These are phyloP conservation scores for Amanita rubescens DNA, from an alignment of 768 basidiomycete species.

Conservation along the genomic window DNA sequence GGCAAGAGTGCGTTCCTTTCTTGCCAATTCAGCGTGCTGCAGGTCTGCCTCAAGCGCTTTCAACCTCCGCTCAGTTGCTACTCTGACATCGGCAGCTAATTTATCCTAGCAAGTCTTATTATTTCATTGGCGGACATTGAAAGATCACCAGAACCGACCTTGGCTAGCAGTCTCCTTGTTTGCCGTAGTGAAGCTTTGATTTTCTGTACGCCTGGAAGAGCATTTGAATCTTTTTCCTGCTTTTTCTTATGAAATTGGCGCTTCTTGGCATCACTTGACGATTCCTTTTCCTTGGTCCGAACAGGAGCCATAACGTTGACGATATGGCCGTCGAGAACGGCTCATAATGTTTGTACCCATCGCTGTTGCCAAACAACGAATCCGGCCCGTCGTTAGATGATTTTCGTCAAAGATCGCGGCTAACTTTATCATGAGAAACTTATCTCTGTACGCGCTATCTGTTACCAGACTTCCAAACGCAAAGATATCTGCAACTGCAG, in stretches of 20 bases:
- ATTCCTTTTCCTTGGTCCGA: slow-evolving; percentile 9
- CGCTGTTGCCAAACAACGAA: background rate
- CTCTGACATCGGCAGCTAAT: slow-evolving; percentile 76
- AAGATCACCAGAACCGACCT: slow-evolving; percentile 34
- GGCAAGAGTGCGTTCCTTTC: slow-evolving; percentile 68
- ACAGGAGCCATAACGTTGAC: slow-evolving; percentile 13
- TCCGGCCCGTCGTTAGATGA: background rate
- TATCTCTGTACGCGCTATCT: slow-evolving; percentile 33
- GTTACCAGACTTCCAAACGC: slow-evolving; percentile 21
- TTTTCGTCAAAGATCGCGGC: background rate
- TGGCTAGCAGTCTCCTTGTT: slow-evolving; percentile 73
- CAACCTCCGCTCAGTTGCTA: slow-evolving; percentile 73
- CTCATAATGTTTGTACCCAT: background rate
- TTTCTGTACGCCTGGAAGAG: slow-evolving; percentile 70
- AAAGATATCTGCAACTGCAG: slow-evolving; percentile 38
- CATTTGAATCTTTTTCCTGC: slow-evolving; percentile 21
- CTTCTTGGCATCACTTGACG: slow-evolving; percentile 18
- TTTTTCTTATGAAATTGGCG: slow-evolving; percentile 16
- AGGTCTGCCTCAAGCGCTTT: slow-evolving; percentile 72
- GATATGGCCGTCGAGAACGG: background rate
- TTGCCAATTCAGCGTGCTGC: slow-evolving; percentile 48
- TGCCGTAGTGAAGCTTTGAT: slow-evolving; percentile 81
- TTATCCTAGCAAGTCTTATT: slow-evolving; percentile 50
- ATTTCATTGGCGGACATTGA: background rate
- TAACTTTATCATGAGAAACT: slow-evolving; percentile 35